These are phyloP conservation scores for Phytophthora tubulina DNA, from an alignment of 352 stramenopile genomes.

Conservation along the genomic window DNA sequence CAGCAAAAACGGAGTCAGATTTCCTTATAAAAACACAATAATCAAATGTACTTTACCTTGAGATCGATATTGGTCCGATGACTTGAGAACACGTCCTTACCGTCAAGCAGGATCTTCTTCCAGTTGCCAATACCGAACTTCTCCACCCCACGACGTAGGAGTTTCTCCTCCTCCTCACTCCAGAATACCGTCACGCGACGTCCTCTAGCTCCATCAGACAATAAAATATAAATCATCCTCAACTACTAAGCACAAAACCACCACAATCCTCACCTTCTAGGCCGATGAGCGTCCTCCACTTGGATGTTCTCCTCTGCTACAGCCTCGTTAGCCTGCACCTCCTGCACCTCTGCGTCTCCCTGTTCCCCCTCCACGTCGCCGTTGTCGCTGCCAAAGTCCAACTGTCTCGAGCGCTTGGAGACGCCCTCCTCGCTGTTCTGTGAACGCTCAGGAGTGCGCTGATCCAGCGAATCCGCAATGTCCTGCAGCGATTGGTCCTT, in stretches of 20 bases:
- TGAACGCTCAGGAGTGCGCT: conserved; percentile 17
- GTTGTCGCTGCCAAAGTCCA: conserved; percentile 43
- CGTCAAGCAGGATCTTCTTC: conserved; percentile 55
- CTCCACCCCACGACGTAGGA: conserved; percentile 52
- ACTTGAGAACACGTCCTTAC: conserved; percentile 46
- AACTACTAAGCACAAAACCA: neutral
- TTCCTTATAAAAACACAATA: neutral
- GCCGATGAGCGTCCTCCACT: neutral
- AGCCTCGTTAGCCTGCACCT: neutral
- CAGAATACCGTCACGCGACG: conserved; percentile 49
- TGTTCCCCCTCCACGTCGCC: conserved; percentile 23
- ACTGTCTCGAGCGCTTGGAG: conserved; percentile 39
- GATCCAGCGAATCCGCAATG: conserved; percentile 29
- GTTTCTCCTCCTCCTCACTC: conserved; percentile 55
- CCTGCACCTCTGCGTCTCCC: neutral
- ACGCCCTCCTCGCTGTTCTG: conserved; percentile 14
- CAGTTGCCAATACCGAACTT: conserved; percentile 55
- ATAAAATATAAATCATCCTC: neutral
- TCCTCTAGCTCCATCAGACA: conserved; percentile 9
- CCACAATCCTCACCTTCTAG: conserved; percentile 1
- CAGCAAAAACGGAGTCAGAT: conserved; percentile 2
- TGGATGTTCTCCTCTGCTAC: neutral
- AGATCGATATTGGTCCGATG: conserved; percentile 74
- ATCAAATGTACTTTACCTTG: conserved; percentile 47
- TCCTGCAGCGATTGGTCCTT: conserved; percentile 36